Percentiles rank a stretch among this genome's conserved stretches.
Evolutionary conservation across 257 asterid species (phyloP).

Genomic region (Penstemon barbatus): DNA sequence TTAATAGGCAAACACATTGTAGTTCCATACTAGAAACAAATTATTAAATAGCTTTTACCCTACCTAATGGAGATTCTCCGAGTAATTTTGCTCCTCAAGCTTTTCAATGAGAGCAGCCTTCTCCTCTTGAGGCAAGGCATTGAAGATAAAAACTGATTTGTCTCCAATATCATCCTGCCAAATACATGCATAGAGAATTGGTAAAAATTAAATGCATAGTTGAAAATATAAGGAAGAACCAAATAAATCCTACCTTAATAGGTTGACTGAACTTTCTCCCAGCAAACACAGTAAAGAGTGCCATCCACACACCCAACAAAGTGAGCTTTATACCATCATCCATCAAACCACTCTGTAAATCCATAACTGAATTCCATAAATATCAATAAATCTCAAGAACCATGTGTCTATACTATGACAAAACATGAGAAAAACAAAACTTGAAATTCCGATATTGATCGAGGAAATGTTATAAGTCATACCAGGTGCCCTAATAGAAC

Average conservation of each 20-base stretch:
- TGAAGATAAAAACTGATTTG: constrained; percentile 84
- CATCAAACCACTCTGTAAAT: constrained; percentile 76
- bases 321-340: constrained; percentile 66
- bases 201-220: not conserved
- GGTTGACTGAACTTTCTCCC: constrained; percentile 95
- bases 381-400: not conserved
- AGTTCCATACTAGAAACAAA: constrained; percentile 24
- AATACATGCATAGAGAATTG: not conserved
- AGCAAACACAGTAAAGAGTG: constrained; percentile 74
- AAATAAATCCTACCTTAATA: constrained; percentile 53
- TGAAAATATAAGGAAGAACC: not conserved
- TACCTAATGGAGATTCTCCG: constrained; percentile 39
- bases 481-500: constrained; percentile 89
- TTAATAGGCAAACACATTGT: not conserved
- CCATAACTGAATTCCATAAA: not conserved
- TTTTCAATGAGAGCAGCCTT: constrained; percentile 50
- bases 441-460: not conserved
- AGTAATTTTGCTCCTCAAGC: constrained; percentile 49
- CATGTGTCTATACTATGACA: not conserved
- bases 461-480: constrained; percentile 18
- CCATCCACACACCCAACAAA: constrained; percentile 78
- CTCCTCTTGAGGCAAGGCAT: constrained; percentile 63
- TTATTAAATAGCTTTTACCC: not conserved
- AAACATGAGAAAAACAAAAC: constrained; percentile 2
- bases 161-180: constrained; percentile 94